Evolutionary conservation across 306 rosid genomes (phyloP), one percentile per base, ranked within the genome.

Genomic region (Inga oerstediana): DNA sequence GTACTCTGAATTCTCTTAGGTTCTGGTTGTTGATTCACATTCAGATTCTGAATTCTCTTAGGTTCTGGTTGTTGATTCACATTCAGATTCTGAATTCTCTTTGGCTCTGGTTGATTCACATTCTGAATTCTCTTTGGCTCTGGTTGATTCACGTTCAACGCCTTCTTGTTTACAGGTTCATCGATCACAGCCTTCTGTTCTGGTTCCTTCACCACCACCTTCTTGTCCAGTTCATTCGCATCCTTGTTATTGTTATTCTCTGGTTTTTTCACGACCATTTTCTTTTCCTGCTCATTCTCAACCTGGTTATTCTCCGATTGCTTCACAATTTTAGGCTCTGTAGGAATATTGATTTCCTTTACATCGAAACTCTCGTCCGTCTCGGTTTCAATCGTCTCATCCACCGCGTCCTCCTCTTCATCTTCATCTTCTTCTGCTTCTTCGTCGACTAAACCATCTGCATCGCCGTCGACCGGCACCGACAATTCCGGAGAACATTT

Each of bases 341-440:
- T 83, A 35, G 90, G 86, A 35, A 88, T 75, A 67, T 82, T 82
- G 44, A 92, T 87, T 84, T 93, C 93, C 90, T 91, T 90, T 37
- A 93, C 87, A 56, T 91, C 97, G 80, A 92, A 61, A 32, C 88
- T 87, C 51, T 83, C 85, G 51, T 89, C 94, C 80, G 75, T 69
- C 75, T 80, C 88, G 75, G 73, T 71, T 56, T 90, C 88, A 65
- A 65, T 84, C 13, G 82, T 87, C 71, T 80, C 88, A 9, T 37
- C 85, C 20, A 45, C 81, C 6, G 30, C 89, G 15, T 48, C 80
- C 3, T 49, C 89, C 30, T 48, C 82, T 3, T 58, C 86, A 7
- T 45, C 10, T 5, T n/a, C 75, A 3, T n/a, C 75, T 43, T 41
- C 27, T 3, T 80, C 82, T 10, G 8, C 84, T 22, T 77, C 80